Percentiles rank a stretch among this genome's conserved stretches.
These are phyloP conservation scores for Saksenaea vasiformis DNA, from an alignment of 371 early-diverging fungal species.

Conservation along the genomic window DNA sequence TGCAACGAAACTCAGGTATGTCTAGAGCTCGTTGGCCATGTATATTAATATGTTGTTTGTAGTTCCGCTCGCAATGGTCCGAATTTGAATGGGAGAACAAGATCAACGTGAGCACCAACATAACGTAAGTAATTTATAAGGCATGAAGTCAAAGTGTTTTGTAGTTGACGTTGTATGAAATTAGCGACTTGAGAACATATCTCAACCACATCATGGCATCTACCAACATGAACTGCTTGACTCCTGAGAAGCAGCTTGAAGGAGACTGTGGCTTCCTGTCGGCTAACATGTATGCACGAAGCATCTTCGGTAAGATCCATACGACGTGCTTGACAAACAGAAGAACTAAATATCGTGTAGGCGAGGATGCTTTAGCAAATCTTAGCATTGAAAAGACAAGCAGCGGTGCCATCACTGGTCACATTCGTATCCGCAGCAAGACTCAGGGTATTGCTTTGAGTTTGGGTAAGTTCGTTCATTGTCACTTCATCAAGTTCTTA, in stretches of 20 bases:
- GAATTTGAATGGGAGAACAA: slow-evolving; percentile 99
- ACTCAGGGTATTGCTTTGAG: slow-evolving; percentile 97
- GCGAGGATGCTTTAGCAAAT: slow-evolving; percentile 96
- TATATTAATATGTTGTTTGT: background rate
- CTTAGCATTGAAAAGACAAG: slow-evolving; percentile 87
- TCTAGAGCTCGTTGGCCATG: background rate
- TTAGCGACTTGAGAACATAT: slow-evolving; percentile 79
- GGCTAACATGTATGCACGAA: slow-evolving; percentile 93
- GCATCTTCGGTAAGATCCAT: slow-evolving; percentile 80
- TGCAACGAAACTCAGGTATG: slow-evolving; percentile 84
- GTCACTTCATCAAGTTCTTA: background rate
- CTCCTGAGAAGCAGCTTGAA: slow-evolving; percentile 88
- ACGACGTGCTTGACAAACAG: background rate
- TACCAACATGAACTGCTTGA: slow-evolving; percentile 95
- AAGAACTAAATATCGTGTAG: slow-evolving; percentile 9
- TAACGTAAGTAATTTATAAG: slow-evolving; percentile 68
- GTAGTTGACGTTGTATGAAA: background rate
- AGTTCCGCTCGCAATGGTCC: slow-evolving; percentile 97
- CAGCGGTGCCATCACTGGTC: slow-evolving; percentile 84
- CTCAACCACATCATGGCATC: slow-evolving; percentile 90
- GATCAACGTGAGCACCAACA: slow-evolving; percentile 92
- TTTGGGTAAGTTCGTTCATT: slow-evolving; percentile 61
- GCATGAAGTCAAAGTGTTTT: background rate
- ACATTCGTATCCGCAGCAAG: slow-evolving; percentile 96
- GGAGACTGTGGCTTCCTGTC: slow-evolving; percentile 96